These are phyloP conservation scores for Cordyceps tenuipes DNA, from an alignment of 2,329 filamentous ascomycete species.

Conservation along the genomic window DNA sequence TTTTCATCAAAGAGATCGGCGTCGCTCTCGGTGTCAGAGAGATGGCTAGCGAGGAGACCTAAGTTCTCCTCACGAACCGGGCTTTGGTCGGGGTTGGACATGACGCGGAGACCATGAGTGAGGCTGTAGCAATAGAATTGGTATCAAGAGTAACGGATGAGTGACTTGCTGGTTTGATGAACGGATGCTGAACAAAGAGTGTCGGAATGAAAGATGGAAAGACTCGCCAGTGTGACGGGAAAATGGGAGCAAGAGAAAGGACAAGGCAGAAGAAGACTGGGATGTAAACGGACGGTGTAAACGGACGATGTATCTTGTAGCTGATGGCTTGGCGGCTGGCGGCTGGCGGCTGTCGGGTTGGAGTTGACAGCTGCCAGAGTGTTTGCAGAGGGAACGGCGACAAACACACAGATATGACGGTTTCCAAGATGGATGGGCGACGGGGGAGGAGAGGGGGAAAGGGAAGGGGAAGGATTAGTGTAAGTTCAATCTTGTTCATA, in stretches of 20 bases:
- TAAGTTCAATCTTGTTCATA: too few species aligned
- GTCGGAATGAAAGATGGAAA: not conserved
- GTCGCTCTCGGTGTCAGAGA: conserved; percentile 38
- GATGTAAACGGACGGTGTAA: not conserved
- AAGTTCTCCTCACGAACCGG: conserved; percentile 34
- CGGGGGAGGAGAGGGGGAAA: not conserved
- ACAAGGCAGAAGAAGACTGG: not conserved
- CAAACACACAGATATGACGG: not conserved
- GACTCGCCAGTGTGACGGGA: not conserved
- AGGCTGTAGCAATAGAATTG: not conserved
- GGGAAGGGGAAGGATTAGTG: not conserved
- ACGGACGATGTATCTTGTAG: conserved; percentile 6
- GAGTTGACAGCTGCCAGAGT: conserved; percentile 6
- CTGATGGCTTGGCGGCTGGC: conserved; percentile 1
- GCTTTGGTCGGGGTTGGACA: not conserved
- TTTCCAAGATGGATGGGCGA: not conserved
- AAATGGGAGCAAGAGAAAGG: conserved; percentile 13
- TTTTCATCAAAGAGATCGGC: conserved; percentile 30
- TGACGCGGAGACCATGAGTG: conserved; percentile 2
- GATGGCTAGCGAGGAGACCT: conserved; percentile 34
- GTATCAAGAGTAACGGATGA: not conserved
- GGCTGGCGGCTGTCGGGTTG: not conserved
- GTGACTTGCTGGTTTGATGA: not conserved
- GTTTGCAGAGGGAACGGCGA: not conserved
- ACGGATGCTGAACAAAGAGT: not conserved